Evolutionary conservation across 225 moss, liverwort and hornwort species (phyloP).

Genomic region (Bryum argenteum): DNA sequence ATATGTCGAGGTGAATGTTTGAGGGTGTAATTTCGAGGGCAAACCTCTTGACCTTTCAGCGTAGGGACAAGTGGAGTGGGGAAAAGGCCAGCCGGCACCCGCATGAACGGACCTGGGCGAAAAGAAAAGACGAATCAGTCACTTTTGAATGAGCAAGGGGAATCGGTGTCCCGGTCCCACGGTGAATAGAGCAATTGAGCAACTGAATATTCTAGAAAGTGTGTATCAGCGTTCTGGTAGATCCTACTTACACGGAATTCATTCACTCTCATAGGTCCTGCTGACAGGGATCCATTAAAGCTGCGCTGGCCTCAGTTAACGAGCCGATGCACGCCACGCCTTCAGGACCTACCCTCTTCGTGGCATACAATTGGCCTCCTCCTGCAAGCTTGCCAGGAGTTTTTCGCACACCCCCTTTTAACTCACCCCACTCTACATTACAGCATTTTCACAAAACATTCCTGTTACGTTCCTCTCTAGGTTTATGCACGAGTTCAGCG

Average conservation of each 20-base stretch:
- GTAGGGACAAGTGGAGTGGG: neutral
- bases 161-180: neutral
- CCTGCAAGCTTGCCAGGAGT: conserved; percentile 26
- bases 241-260: neutral
- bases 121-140: conserved; percentile 20
- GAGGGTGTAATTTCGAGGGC: conserved; percentile 21
- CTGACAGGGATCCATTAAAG: neutral
- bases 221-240: conserved; percentile 5
- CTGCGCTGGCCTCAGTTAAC: neutral
- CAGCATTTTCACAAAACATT: too few species aligned
- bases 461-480: too few species aligned
- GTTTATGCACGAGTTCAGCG: neutral
- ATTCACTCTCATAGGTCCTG: neutral
- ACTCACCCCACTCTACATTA: neutral
- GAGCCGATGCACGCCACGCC: conserved; percentile 18
- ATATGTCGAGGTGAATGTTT: too few species aligned
- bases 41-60: neutral
- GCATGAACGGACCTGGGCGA: neutral
- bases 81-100: neutral
- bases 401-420: neutral
- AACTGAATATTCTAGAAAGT: neutral
- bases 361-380: neutral
- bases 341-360: neutral
- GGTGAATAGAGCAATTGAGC: neutral
- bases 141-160: conserved; percentile 20